Evolutionary conservation across 805 yeast species (phyloP).

Genomic region (Clavispora santaluciae): DNA sequence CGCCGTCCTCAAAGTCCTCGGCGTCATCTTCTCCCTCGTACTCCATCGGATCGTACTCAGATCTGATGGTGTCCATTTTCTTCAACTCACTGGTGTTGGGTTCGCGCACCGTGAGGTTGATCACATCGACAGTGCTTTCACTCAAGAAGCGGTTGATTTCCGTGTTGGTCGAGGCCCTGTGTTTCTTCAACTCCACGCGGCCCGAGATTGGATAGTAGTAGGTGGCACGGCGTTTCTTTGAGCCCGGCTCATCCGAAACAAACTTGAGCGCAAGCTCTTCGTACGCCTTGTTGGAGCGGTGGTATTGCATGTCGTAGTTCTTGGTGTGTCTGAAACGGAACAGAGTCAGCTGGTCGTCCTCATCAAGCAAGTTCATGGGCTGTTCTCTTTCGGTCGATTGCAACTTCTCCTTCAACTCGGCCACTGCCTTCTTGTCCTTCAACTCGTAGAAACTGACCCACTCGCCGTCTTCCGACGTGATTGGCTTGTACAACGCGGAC

Average conservation of each 20-base stretch:
- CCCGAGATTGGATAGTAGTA: constrained; percentile 75
- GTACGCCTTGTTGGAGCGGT: constrained; percentile 39
- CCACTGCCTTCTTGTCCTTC: constrained; percentile 21
- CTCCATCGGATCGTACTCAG: constrained; percentile 73
- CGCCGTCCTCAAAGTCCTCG: constrained; percentile 34
- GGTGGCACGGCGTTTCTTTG: constrained; percentile 50
- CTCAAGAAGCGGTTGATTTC: constrained; percentile 51
- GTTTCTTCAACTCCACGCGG: constrained; percentile 75
- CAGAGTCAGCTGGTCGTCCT: constrained; percentile 39
- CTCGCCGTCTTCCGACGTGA: constrained; percentile 64
- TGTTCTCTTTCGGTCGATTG: constrained; percentile 41
- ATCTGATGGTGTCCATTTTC: constrained; percentile 62
- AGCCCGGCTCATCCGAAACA: constrained; percentile 26
- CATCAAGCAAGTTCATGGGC: constrained; percentile 38
- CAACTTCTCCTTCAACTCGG: constrained; percentile 22
- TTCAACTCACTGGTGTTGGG: constrained; percentile 67
- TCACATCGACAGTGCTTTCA: constrained; percentile 54
- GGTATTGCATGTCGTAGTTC: constrained; percentile 73
- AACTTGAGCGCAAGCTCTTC: constrained; percentile 71
- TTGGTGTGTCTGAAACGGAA: constrained; percentile 61
- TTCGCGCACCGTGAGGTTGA: constrained; percentile 62
- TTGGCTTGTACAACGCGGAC: constrained; percentile 69
- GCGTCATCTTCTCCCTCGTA: constrained; percentile 61
- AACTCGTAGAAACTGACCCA: constrained; percentile 60
- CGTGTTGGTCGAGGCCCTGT: constrained; percentile 63